Conservation (phyloP, 2,329 filamentous ascomycete species). For the Alternaria atra region DNA sequence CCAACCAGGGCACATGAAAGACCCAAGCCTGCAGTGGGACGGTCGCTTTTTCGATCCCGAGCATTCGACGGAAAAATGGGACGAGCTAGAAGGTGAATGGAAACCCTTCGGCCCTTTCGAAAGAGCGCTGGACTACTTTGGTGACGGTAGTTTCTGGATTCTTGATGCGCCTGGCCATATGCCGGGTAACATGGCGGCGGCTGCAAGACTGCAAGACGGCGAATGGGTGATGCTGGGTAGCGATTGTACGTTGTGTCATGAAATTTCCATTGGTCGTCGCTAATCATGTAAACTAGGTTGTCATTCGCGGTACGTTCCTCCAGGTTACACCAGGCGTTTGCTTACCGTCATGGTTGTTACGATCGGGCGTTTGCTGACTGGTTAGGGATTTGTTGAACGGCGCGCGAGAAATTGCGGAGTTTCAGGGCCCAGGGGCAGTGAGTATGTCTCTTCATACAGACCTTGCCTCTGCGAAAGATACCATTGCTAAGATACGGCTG, state of each 20-base stretch:
- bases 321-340: neutral
- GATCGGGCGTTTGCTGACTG: slow-evolving; percentile 4
- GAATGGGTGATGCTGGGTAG: slow-evolving; percentile 46
- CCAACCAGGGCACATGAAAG: slow-evolving; percentile 42
- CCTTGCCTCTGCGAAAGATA: slow-evolving; percentile 35
- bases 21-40: slow-evolving; percentile 42
- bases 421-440: slow-evolving; percentile 30
- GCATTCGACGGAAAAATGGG: slow-evolving; percentile 37
- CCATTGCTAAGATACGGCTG: slow-evolving; percentile 35
- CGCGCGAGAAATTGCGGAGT: slow-evolving; percentile 38
- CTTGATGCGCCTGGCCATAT: slow-evolving; percentile 51
- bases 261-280: neutral
- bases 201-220: slow-evolving; percentile 35
- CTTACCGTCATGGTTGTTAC: neutral
- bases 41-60: slow-evolving; percentile 47
- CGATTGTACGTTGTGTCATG: slow-evolving; percentile 30
- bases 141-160: slow-evolving; percentile 53
- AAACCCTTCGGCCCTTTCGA: slow-evolving; percentile 47
- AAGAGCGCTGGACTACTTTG: slow-evolving; percentile 49
- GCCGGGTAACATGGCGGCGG: slow-evolving; percentile 51
- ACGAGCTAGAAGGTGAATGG: slow-evolving; percentile 43
- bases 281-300: slow-evolving; percentile 21
- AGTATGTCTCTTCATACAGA: slow-evolving; percentile 42
- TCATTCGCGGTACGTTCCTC: slow-evolving; percentile 39
- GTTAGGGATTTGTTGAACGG: slow-evolving; percentile 41